Percentiles rank a stretch among this genome's conserved stretches.
phyloP scores from a whole-genome alignment of 148 eudicot species.

The Fallopia convolvulus region DNA sequence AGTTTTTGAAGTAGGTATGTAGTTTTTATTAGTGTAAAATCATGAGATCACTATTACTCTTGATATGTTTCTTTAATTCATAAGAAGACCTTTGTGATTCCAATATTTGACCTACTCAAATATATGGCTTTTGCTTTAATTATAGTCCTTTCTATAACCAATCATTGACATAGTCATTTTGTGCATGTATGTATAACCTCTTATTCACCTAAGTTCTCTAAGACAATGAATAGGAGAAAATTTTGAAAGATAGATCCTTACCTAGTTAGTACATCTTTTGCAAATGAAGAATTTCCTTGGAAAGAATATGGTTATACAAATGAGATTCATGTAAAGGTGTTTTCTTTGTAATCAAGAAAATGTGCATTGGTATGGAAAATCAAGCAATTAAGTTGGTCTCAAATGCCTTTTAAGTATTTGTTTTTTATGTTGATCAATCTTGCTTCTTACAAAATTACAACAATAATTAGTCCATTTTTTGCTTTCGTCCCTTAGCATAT shows the following conservation, averaged over 20 bases:
- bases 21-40: not conserved
- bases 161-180: not conserved
- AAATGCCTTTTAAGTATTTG: not conserved
- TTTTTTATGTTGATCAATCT: not conserved
- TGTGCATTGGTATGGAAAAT: not conserved
- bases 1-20: not conserved
- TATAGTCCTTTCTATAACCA: not conserved
- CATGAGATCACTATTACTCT: not conserved
- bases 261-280: not conserved
- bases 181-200: not conserved
- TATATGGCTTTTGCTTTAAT: not conserved
- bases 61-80: not conserved
- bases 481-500: not conserved
- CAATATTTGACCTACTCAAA: not conserved
- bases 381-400: not conserved
- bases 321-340: not conserved
- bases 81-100: not conserved
- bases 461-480: not conserved
- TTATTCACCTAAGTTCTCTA: too few species aligned
- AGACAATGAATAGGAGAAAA: not conserved
- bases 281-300: not conserved
- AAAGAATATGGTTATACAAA: not conserved
- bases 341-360: not conserved
- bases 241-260: not conserved
- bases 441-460: not conserved